These are phyloP conservation scores for Themeda triandra DNA, from an alignment of 176 grass and related monocot species.

Conservation along the genomic window DNA sequence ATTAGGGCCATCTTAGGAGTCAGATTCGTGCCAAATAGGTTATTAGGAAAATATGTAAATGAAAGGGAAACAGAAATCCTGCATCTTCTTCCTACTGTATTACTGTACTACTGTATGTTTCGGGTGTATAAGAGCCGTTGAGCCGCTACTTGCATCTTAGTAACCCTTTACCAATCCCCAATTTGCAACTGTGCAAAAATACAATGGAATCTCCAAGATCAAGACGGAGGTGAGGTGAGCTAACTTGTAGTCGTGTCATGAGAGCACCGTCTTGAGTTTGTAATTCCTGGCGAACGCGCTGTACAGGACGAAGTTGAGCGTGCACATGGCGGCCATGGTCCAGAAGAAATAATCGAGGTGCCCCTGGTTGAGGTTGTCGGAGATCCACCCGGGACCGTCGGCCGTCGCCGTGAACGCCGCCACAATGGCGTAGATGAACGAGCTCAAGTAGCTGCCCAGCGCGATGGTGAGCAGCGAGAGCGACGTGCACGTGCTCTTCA, in stretches of 20 bases:
- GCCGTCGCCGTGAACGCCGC: constrained; percentile 37
- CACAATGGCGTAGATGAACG: constrained; percentile 59
- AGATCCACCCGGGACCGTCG: constrained; percentile 61
- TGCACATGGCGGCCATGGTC: constrained; percentile 49
- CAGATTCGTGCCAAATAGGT: too few relatives aligned
- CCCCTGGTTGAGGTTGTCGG: constrained; percentile 71
- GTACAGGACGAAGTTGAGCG: constrained; percentile 67
- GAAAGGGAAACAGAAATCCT: too few relatives aligned
- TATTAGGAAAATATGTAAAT: too few relatives aligned
- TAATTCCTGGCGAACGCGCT: constrained; percentile 56
- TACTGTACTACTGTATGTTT: too few relatives aligned
- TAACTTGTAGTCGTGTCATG: background rate
- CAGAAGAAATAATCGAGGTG: constrained; percentile 87
- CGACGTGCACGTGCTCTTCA: constrained; percentile 87
- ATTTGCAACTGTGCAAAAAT: too few relatives aligned
- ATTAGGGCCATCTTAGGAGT: too few relatives aligned
- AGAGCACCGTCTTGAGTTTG: constrained; percentile 67
- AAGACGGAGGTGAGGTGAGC: too few relatives aligned
- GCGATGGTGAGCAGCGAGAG: constrained; percentile 68
- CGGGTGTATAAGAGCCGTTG: too few relatives aligned
- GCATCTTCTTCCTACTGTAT: too few relatives aligned
- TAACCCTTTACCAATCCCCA: too few relatives aligned
- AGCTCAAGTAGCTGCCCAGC: constrained; percentile 74
- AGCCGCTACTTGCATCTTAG: too few relatives aligned
- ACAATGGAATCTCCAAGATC: too few relatives aligned